Conservation (phyloP, 2,329 filamentous ascomycete species). For the Nemania sp. region DNA sequence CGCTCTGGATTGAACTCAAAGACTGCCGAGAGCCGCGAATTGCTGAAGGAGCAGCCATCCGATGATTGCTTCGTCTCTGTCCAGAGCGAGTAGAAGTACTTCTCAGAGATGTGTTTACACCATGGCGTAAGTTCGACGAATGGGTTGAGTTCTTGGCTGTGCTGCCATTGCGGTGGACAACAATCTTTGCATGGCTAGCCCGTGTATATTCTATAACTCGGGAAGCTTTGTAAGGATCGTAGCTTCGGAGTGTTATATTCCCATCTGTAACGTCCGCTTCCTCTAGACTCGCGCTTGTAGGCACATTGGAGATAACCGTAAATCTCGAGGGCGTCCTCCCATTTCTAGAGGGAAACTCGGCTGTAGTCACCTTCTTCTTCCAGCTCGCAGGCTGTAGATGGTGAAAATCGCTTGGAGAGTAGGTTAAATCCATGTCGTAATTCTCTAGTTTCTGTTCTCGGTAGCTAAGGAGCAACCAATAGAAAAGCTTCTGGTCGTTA, state of each 20-base stretch:
- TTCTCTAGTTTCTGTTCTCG: conserved; percentile 84
- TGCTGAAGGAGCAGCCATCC: conserved; percentile 35
- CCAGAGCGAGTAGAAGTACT: conserved; percentile 39
- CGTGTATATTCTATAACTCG: conserved; percentile 52
- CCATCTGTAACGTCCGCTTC: conserved; percentile 40
- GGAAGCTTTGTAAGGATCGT: conserved; percentile 82
- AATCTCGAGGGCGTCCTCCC: conserved; percentile 62
- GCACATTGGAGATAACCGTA: conserved; percentile 65
- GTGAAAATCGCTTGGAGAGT: conserved; percentile 90
- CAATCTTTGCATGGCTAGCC: conserved; percentile 67
- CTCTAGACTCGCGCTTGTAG: conserved; percentile 51
- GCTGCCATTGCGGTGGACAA: conserved; percentile 62
- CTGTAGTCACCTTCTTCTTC: conserved; percentile 64
- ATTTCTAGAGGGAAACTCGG: conserved; percentile 56
- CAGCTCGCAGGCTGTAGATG: conserved; percentile 66
- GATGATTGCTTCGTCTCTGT: conserved; percentile 30
- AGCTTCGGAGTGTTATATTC: conserved; percentile 62
- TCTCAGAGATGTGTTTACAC: conserved; percentile 42
- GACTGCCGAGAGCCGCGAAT: conserved; percentile 46
- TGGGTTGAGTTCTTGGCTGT: conserved; percentile 34
- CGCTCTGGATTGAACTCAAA: conserved; percentile 54
- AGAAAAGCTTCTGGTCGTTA: conserved; percentile 94
- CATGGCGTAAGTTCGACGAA: conserved; percentile 34
- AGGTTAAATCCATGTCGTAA: conserved; percentile 77
- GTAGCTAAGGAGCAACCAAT: conserved; percentile 80